Percentiles rank a stretch among this genome's conserved stretches.
Evolutionary conservation across 176 grass and related monocot species (phyloP).

Genomic region (Saccharum officinarum): DNA sequence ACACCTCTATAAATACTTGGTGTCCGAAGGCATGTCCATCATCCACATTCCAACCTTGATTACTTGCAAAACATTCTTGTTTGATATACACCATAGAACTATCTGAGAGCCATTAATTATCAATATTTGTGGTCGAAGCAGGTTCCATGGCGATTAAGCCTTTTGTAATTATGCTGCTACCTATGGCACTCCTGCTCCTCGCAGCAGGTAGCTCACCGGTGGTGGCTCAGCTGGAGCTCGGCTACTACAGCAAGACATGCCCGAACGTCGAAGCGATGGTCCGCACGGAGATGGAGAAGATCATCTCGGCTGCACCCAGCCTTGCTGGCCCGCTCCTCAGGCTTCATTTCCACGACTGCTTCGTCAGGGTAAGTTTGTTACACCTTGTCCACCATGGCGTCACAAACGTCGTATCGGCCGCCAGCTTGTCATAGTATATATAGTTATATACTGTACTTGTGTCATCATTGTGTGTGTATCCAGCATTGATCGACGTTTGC

Average conservation of each 20-base stretch:
- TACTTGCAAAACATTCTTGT: constrained; percentile 5
- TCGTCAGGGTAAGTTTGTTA: constrained; percentile 58
- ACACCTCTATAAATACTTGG: constrained; percentile 23
- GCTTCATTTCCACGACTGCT: constrained; percentile 89
- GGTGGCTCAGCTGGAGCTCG: constrained; percentile 39
- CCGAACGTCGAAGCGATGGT: constrained; percentile 55
- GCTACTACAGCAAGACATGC: constrained; percentile 61
- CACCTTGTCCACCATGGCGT: background rate
- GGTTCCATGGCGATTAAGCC: background rate
- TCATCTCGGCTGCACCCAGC: constrained; percentile 31
- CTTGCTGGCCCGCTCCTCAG: constrained; percentile 58
- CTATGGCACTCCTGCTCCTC: background rate
- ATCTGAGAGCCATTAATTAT: background rate
- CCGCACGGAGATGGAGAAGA: constrained; percentile 48
- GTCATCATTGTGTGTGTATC: background rate
- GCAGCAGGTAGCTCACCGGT: background rate
- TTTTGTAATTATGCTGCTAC: background rate
- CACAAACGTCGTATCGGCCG: background rate
- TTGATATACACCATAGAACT: background rate
- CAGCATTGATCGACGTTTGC: background rate
- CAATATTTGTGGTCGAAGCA: background rate
- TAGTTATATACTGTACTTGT: no score
- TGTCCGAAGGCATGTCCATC: background rate
- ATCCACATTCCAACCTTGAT: background rate
- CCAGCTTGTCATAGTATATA: background rate